Percentiles rank a stretch among this genome's conserved stretches.
Conservation (phyloP, 768 basidiomycete genomes). For the Lactifluus rugatus region DNA sequence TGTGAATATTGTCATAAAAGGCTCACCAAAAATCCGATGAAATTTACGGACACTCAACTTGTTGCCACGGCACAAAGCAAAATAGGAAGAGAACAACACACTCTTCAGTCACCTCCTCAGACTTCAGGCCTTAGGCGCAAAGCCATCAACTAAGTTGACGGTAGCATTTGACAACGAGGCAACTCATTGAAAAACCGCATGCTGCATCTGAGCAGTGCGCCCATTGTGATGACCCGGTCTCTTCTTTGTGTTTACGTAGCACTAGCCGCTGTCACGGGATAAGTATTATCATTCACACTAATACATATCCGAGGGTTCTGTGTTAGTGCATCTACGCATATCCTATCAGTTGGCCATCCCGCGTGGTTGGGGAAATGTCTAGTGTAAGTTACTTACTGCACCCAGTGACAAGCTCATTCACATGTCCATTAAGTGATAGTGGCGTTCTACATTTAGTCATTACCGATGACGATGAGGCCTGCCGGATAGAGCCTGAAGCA, state of each 20-base stretch:
- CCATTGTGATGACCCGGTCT: neutral
- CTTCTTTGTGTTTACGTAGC: neutral
- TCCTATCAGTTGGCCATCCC: neutral
- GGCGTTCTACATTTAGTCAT: neutral
- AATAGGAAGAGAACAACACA: neutral
- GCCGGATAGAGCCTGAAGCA: neutral
- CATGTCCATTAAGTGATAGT: neutral
- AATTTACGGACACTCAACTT: neutral
- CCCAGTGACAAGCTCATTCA: too few relatives aligned
- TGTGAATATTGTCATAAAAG: neutral
- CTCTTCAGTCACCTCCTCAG: neutral
- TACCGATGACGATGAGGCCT: conserved; percentile 4
- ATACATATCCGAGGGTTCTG: neutral
- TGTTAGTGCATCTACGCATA: neutral
- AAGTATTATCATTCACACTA: neutral
- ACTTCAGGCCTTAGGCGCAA: neutral
- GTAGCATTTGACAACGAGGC: neutral
- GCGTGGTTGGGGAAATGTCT: neutral
- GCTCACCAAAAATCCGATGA: neutral
- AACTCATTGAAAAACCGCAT: neutral
- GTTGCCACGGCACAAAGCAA: neutral
- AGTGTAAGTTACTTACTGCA: too few relatives aligned
- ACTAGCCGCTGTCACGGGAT: neutral
- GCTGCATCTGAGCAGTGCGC: neutral
- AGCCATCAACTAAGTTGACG: neutral